phyloP scores from a whole-genome alignment of 768 basidiomycete species.

The Pulveroboletus sp. region DNA sequence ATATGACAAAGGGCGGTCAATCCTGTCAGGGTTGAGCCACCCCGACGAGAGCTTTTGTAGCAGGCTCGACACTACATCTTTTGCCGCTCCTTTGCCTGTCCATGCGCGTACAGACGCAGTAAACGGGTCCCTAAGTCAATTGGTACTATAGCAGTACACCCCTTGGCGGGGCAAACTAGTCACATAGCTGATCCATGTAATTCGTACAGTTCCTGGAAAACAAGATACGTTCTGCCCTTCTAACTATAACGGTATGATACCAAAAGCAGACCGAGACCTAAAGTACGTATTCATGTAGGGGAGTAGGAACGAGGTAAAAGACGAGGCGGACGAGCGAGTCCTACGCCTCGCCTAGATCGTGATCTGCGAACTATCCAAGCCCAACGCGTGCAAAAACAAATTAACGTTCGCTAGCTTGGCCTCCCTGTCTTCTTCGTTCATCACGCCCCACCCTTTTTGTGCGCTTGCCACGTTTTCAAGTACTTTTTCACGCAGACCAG shows the following conservation, averaged over 20 bases:
- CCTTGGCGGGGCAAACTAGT: too few species aligned
- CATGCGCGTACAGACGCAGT: too few species aligned
- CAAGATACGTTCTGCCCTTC: conserved; percentile 20
- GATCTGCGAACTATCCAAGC: conserved; percentile 70
- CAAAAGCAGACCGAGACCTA: conserved; percentile 5
- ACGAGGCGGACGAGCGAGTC: background rate
- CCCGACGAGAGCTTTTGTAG: too few species aligned
- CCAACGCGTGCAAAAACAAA: conserved; percentile 79
- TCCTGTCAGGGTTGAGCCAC: too few species aligned
- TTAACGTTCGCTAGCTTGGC: conserved; percentile 91
- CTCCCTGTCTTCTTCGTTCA: conserved; percentile 66
- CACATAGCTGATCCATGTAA: conserved; percentile 8
- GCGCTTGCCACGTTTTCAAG: conserved; percentile 82
- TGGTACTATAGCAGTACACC: too few species aligned
- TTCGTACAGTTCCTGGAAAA: conserved; percentile 16
- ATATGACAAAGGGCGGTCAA: too few species aligned
- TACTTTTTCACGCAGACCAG: conserved; percentile 85
- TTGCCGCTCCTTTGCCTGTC: too few species aligned
- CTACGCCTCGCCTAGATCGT: conserved; percentile 32
- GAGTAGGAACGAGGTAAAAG: too few species aligned
- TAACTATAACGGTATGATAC: conserved; percentile 7
- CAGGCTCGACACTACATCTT: too few species aligned
- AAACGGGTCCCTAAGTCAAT: too few species aligned
- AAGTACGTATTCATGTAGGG: background rate
- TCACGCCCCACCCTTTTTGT: conserved; percentile 62